phyloP scores from a whole-genome alignment of 768 basidiomycete genomes.

The Lactarius pseudohatsudake region DNA sequence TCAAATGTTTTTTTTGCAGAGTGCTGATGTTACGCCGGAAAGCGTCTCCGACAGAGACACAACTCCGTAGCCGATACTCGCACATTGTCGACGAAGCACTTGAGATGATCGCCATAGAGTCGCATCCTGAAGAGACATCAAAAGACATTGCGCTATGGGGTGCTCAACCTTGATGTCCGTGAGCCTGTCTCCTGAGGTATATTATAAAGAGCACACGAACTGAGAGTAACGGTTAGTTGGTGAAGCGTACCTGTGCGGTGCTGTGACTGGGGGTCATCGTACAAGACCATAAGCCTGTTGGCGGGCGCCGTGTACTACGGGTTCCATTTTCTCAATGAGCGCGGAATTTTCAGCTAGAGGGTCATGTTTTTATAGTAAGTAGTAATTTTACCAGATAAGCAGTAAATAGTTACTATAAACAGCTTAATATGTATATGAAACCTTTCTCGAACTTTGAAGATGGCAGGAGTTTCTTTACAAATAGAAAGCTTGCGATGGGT shows the following conservation, averaged over 20 bases:
- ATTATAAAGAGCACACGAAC: background rate
- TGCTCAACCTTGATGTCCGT: background rate
- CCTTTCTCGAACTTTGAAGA: background rate
- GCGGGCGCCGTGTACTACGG: background rate
- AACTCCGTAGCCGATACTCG: conserved; percentile 8
- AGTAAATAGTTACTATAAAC: too few species aligned
- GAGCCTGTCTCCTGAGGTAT: background rate
- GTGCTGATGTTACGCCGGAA: conserved; percentile 27
- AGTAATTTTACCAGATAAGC: too few species aligned
- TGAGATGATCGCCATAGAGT: conserved; percentile 13
- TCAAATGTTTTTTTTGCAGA: background rate
- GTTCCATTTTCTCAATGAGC: background rate
- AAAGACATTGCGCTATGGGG: background rate
- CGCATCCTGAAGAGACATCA: background rate
- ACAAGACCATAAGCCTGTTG: background rate
- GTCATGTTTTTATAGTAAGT: background rate
- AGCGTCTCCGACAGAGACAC: conserved; percentile 22
- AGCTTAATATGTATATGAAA: background rate
- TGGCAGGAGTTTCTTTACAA: background rate
- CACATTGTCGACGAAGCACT: conserved; percentile 23
- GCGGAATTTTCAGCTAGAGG: background rate
- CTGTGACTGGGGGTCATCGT: conserved; percentile 3
- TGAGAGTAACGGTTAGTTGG: background rate
- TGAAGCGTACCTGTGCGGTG: background rate
- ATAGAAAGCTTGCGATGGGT: too few species aligned